Conservation (phyloP, 768 basidiomycete species). For the Lactifluus subvellereus region DNA sequence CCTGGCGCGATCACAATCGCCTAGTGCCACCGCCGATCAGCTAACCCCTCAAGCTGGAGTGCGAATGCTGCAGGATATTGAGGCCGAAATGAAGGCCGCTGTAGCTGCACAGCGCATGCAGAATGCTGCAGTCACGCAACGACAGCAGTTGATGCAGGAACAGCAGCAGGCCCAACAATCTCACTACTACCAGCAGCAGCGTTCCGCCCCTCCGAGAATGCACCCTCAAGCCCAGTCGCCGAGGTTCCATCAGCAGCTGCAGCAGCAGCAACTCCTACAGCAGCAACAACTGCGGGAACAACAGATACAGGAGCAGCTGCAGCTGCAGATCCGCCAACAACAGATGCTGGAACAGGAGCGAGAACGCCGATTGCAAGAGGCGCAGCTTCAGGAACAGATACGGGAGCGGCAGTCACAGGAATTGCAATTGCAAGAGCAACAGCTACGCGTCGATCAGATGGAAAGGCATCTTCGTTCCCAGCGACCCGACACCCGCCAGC, state of each 20-base stretch:
- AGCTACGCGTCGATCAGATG: constrained; percentile 20
- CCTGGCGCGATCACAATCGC: constrained; percentile 15
- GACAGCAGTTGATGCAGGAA: constrained; percentile 35
- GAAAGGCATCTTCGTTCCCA: constrained; percentile 24
- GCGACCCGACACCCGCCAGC: constrained; percentile 24
- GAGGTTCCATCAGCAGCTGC: constrained; percentile 72
- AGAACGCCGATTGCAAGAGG: constrained; percentile 56
- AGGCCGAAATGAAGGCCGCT: constrained; percentile 72
- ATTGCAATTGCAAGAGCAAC: constrained; percentile 29
- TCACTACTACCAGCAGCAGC: constrained; percentile 36
- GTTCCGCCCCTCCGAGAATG: constrained; percentile 71
- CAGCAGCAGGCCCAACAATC: constrained; percentile 33
- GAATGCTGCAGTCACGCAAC: constrained; percentile 30
- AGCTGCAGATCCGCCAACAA: constrained; percentile 22
- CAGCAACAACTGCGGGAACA: constrained; percentile 62
- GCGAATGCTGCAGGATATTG: constrained; percentile 73
- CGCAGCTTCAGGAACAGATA: constrained; percentile 54
- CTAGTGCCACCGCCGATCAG: constrained; percentile 26
- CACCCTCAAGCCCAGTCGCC: constrained; percentile 70
- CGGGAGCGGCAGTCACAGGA: constrained; percentile 33
- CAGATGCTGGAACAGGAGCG: constrained; percentile 57
- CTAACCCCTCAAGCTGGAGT: constrained; percentile 27
- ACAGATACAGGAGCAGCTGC: constrained; percentile 31
- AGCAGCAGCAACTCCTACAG: constrained; percentile 57
- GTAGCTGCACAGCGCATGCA: constrained; percentile 33